Evolutionary conservation across 805 yeast genomes (phyloP), one percentile per base, ranked within the genome.

Genomic region (Candida palmyrensis): DNA sequence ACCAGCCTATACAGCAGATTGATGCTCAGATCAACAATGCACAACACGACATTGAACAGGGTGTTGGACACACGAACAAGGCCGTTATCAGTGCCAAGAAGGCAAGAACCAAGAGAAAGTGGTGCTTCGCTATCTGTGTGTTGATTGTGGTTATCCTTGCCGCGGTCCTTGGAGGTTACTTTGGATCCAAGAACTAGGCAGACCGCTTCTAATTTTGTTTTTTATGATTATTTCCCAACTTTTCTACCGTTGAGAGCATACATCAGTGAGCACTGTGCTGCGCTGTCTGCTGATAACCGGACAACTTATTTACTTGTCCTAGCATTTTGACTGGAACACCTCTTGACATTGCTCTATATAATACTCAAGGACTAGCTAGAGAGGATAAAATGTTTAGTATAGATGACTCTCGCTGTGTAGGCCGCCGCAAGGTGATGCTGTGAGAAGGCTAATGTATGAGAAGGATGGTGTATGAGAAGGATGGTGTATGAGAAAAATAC

Each of bases 21-120:
- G 88, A 88, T 55, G 78, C 84, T 46, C 82, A 85, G 49, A 84
- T 89, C 41, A 77, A 68, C 39, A 73, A 69, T 36, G 97, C 96
- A 18, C 96, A 88, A 61, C 79, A 76, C 40, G 94, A 92, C 57
- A 79, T 92, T 48, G 96, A 89, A 66, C 79, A 81, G 57, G 98
- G 97, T 58, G 86, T 88, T 25, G 95, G 92, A 15, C 95, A 92
- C 60, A 88, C 95, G 32, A 77, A 82, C 53, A 81, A 83, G 59
- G 98, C 98, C 15, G 88, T 86, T 39, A 78, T 75, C 45, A 75
- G 78, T 56, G 97, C 97, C 34, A 78, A 80, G 59, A 81, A 82
- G 53, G 94, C 95, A 35, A 80, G 98, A 71, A 86, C 68, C 59
- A 87, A 87, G 80, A 88, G 77, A 70, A 75, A 86, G 71, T 84